These are phyloP conservation scores for Bidens hawaiensis DNA, from an alignment of 140 eudicot species.

Conservation along the genomic window DNA sequence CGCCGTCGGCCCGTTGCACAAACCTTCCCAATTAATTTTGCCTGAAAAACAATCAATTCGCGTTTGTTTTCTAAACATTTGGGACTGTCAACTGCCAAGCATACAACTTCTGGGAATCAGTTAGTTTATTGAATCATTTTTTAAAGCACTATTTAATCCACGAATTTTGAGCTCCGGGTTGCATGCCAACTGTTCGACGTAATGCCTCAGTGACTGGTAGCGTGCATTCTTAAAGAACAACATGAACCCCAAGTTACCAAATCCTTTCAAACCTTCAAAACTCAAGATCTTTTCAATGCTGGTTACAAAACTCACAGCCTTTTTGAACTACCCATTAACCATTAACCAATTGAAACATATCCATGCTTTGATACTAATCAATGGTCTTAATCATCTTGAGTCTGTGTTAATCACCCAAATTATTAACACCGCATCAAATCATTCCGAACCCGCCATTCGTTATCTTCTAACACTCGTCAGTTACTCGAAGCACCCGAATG, in stretches of 20 bases:
- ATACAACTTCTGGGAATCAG: too few species aligned
- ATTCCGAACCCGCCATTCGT: neutral
- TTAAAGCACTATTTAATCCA: neutral
- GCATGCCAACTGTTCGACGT: neutral
- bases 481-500: neutral
- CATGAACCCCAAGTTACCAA: constrained; percentile 12
- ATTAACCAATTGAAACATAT: neutral
- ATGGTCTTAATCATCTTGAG: constrained; percentile 7
- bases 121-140: neutral
- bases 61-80: too few species aligned
- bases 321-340: neutral
- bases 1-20: too few species aligned
- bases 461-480: neutral
- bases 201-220: neutral
- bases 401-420: constrained; percentile 7
- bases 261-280: constrained; percentile 5
- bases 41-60: too few species aligned
- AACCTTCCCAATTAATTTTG: too few species aligned
- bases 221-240: neutral
- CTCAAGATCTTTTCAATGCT: neutral
- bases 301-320: constrained; percentile 1
- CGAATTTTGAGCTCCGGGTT: neutral
- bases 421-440: neutral
- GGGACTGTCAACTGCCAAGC: too few species aligned
- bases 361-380: neutral